Evolutionary conservation across 108 stramenopile species (phyloP).

Genomic region (Mayamaea pseudoterrestris): DNA sequence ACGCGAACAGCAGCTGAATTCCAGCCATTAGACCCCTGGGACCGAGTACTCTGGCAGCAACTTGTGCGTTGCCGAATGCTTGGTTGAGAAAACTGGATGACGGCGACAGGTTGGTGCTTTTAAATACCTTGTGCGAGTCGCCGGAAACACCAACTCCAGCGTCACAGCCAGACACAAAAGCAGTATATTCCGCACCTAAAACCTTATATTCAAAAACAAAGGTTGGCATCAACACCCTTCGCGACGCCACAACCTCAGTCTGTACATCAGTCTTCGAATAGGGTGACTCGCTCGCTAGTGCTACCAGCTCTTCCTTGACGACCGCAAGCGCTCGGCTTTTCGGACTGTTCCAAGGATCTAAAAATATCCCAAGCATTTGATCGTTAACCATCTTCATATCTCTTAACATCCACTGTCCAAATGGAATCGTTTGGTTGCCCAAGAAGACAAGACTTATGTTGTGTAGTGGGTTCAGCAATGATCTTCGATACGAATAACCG

Average conservation of each 20-base stretch:
- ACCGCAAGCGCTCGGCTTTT: conserved; percentile 41
- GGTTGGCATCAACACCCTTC: conserved; percentile 73
- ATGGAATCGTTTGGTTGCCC: conserved; percentile 48
- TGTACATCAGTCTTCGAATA: conserved; percentile 26
- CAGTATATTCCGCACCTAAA: conserved; percentile 46
- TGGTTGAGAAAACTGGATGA: background rate
- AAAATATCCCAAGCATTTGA: conserved; percentile 31
- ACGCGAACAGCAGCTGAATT: conserved; percentile 6
- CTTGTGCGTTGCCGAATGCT: background rate
- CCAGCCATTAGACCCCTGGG: background rate
- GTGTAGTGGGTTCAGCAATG: conserved; percentile 65
- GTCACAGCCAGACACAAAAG: conserved; percentile 70
- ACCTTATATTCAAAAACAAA: conserved; percentile 66
- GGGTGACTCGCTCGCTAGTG: conserved; percentile 28
- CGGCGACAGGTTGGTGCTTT: conserved; percentile 12
- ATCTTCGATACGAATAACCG: conserved; percentile 61
- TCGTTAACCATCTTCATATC: conserved; percentile 42
- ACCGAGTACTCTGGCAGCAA: background rate
- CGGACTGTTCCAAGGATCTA: conserved; percentile 80
- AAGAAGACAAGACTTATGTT: conserved; percentile 66
- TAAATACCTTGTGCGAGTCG: conserved; percentile 40
- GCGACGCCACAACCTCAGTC: conserved; percentile 41
- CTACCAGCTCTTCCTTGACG: conserved; percentile 45
- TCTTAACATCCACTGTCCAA: conserved; percentile 61
- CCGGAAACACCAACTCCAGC: conserved; percentile 49